Evolutionary conservation across 306 rosid genomes (phyloP), one percentile per base, ranked within the genome.

Genomic region (Aeschynomene evenia): DNA sequence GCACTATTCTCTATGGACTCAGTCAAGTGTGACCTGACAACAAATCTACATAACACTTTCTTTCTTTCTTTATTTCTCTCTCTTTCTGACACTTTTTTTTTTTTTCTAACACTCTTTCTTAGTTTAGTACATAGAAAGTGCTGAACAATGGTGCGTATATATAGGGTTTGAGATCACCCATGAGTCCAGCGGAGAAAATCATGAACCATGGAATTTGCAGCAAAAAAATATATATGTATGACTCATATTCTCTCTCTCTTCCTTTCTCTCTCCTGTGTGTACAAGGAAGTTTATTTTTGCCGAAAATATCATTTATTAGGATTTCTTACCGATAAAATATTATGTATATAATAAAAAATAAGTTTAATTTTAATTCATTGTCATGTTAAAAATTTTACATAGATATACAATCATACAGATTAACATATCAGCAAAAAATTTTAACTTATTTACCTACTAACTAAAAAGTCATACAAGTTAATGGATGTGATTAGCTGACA

Each of bases 141-240:
- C 4, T 48, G 20, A 29, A 37, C 22, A 6, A 5, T 59, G 43
- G 63, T 42, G 81, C 63, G 59, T 71, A 57, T 88, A 70, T 85
- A 84, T 72, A 88, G 87, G 81, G 83, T 75, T 85, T 83, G 77
- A 83, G 81, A 39, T 67, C 87, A 75, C 78, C 46, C 31, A 46
- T 34, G 14, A 14, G 54, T 3, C 85, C 59, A 79, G 83, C 77
- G 82, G 85, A 78, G 80, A 87, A 83, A 69, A 59, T 72, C 73
- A 66, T 74, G 84, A 1, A 72, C 81, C 69, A 18, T 28, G 62
- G 72, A 60, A 13, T 66, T 54, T 65, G 49, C 28, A 52, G 13
- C 26, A 26, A 39, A 37, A 18, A 7, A n/a, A n/a, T n/a, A n/a
- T n/a, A n/a, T n/a, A n/a, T n/a, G n/a, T 7, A 11, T 58, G 55